These are phyloP conservation scores for Vaccinium myrtillus DNA, from an alignment of 148 eudicot species.

Conservation along the genomic window DNA sequence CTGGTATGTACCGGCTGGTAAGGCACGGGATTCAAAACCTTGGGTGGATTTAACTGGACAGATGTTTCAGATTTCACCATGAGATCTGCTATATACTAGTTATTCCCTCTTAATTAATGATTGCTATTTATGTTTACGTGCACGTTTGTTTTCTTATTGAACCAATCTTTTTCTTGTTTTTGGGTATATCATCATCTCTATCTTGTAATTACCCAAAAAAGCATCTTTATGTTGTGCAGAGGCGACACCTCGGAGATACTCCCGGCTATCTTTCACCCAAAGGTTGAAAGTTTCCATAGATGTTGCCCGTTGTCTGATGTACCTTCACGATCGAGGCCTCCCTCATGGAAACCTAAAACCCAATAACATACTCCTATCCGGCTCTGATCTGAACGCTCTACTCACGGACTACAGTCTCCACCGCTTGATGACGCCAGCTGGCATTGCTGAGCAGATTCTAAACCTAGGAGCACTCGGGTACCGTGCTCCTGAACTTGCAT, in stretches of 20 bases:
- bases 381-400: conserved; percentile 42
- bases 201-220: background rate
- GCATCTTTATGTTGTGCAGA: conserved; percentile 41
- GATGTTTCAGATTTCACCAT: background rate
- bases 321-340: conserved; percentile 74
- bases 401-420: conserved; percentile 81
- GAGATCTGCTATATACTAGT: background rate
- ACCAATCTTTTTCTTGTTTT: conserved; percentile 7
- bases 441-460: conserved; percentile 81
- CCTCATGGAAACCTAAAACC: conserved; percentile 96
- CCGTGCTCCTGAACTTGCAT: conserved; percentile 82
- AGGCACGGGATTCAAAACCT: background rate
- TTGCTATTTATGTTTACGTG: conserved; percentile 1
- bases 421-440: conserved; percentile 87
- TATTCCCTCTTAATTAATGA: background rate
- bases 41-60: background rate
- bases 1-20: background rate
- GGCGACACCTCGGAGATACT: conserved; percentile 79
- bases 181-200: background rate
- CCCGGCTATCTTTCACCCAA: conserved; percentile 69
- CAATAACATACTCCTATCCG: conserved; percentile 61
- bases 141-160: background rate
- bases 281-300: conserved; percentile 70
- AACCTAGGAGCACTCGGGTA: conserved; percentile 94
- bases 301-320: conserved; percentile 71